Conservation (phyloP, 2,329 filamentous ascomycete genomes). For the Tolypocladium amazonense region DNA sequence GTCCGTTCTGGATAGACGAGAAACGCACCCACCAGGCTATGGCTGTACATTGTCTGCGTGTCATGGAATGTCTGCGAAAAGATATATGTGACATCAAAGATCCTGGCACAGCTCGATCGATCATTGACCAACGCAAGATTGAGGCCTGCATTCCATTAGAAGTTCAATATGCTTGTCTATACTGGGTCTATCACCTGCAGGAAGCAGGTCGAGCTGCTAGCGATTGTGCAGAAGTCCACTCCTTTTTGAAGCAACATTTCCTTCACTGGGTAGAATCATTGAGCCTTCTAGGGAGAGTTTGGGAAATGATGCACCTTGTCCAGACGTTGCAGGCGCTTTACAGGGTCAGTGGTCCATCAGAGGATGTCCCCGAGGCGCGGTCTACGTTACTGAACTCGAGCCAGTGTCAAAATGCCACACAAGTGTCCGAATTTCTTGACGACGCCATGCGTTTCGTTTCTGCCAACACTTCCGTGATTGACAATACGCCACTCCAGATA, state of each 20-base stretch:
- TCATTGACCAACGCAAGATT: conserved; percentile 12
- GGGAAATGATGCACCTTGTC: neutral
- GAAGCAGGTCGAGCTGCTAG: conserved; percentile 12
- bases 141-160: conserved; percentile 14
- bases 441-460: neutral
- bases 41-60: conserved; percentile 21
- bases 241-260: neutral
- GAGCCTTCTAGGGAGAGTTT: neutral
- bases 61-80: conserved; percentile 21
- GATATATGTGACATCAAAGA: conserved; percentile 23
- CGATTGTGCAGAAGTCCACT: conserved; percentile 2
- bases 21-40: conserved; percentile 17
- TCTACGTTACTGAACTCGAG: neutral
- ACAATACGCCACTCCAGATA: neutral
- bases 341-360: neutral
- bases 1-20: conserved; percentile 13
- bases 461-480: neutral
- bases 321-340: neutral
- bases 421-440: neutral
- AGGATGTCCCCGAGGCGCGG: neutral
- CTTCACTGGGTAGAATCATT: neutral
- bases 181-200: conserved; percentile 26
- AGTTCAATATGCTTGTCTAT: conserved; percentile 27
- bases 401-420: neutral
- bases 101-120: conserved; percentile 12